These are phyloP conservation scores for Phaffia rhodozyma DNA, from an alignment of 1,284 basidiomycete species.

Conservation along the genomic window DNA sequence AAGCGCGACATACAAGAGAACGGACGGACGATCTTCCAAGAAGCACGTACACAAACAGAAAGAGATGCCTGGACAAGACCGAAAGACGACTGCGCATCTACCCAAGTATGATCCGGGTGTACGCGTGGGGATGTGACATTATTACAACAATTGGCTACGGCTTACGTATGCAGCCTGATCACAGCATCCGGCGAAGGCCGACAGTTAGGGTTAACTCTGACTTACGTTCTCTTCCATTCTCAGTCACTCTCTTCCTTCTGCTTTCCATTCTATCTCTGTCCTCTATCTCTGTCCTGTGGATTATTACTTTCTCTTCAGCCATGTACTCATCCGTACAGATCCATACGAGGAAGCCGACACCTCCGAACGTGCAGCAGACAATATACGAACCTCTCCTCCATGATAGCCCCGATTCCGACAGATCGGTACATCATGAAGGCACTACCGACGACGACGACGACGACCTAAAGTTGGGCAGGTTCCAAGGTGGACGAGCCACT, in stretches of 20 bases:
- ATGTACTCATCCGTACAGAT: slow-evolving; percentile 3
- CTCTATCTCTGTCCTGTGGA: background rate
- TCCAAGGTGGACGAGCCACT: slow-evolving; percentile 6
- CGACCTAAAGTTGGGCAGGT: slow-evolving; percentile 2
- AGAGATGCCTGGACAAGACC: too few relatives aligned
- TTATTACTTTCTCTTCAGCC: background rate
- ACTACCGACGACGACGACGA: background rate
- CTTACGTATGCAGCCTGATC: too few relatives aligned
- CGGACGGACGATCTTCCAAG: too few relatives aligned
- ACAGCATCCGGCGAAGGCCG: too few relatives aligned
- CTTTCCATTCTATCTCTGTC: background rate
- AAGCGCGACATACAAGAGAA: too few relatives aligned
- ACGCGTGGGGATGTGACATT: too few relatives aligned
- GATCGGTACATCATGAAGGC: background rate
- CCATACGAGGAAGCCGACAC: background rate
- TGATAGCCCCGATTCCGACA: background rate
- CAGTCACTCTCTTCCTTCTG: background rate
- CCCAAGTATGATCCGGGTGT: too few relatives aligned
- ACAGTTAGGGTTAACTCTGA: too few relatives aligned
- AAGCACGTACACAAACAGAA: too few relatives aligned
- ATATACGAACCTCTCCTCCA: background rate
- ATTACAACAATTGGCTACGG: too few relatives aligned
- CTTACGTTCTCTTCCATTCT: too few relatives aligned
- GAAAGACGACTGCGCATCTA: too few relatives aligned
- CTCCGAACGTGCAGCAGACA: background rate